Evolutionary conservation across 2,329 filamentous ascomycete species (phyloP).

Genomic region (Fusarium piperis): DNA sequence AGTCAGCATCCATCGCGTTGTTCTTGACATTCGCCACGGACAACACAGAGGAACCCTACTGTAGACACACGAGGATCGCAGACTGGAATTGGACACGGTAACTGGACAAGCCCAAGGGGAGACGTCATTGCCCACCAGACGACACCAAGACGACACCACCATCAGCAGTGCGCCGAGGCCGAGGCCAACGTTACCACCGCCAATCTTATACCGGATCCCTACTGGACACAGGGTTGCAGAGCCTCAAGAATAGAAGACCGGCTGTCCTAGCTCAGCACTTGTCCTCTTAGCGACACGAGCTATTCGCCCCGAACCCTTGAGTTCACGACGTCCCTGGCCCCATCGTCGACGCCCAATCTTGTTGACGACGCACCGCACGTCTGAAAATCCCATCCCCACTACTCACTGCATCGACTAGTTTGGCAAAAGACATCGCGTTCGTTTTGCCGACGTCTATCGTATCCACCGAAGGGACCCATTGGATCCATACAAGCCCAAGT

Average conservation of each 20-base stretch:
- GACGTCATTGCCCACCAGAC: conserved; percentile 38
- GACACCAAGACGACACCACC: conserved; percentile 17
- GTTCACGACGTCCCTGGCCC: conserved; percentile 31
- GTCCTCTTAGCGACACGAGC: conserved; percentile 9
- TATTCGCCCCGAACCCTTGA: conserved; percentile 19
- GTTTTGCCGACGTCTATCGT: conserved; percentile 3
- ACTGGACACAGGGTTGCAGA: conserved; percentile 31
- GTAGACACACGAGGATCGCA: conserved; percentile 19
- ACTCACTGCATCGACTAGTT: conserved; percentile 1
- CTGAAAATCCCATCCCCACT: conserved; percentile 24
- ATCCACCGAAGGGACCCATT: conserved; percentile 13
- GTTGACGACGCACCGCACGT: conserved; percentile 5
- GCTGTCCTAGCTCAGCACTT: conserved; percentile 27
- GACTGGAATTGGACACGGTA: conserved; percentile 15
- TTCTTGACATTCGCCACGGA: conserved; percentile 29
- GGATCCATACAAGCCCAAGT: conserved; percentile 28
- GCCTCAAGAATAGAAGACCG: conserved; percentile 32
- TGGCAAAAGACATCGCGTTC: conserved; percentile 4
- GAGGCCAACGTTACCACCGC: conserved; percentile 24
- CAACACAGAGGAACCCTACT: conserved; percentile 14
- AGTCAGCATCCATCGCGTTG: background rate
- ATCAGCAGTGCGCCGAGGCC: conserved; percentile 4
- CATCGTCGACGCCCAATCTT: conserved; percentile 26
- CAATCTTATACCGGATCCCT: conserved; percentile 6
- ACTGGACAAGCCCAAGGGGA: conserved; percentile 8